A percentile compares a stretch with the other conserved stretches of the same genome.
Evolutionary conservation across 2,329 filamentous ascomycete species (phyloP).

Genomic region (Diaporthe sp.): DNA sequence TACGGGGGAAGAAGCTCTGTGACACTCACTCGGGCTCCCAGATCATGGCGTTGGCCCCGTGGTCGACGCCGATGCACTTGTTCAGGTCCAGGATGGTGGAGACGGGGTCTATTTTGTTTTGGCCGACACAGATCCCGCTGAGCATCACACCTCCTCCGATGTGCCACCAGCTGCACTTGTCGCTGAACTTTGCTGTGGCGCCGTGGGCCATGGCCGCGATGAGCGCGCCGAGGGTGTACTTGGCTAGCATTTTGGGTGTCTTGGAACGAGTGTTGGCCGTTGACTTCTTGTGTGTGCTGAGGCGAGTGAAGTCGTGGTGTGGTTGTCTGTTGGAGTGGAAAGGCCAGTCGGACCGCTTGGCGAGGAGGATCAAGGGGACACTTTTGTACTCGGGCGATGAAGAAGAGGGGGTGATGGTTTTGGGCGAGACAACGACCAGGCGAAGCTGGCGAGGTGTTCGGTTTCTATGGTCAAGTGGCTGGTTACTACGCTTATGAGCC

Average conservation of each 20-base stretch:
- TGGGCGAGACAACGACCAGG: background rate
- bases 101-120: no score
- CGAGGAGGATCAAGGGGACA: background rate
- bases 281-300: background rate
- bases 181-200: constrained; percentile 4
- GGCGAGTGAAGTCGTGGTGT: background rate
- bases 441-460: background rate
- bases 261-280: background rate
- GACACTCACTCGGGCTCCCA: constrained; percentile 10
- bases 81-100: constrained; percentile 21
- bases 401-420: background rate
- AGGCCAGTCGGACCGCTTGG: background rate
- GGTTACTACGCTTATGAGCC: background rate
- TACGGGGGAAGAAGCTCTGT: no score
- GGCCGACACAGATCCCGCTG: background rate
- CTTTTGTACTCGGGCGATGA: background rate
- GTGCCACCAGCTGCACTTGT: constrained; percentile 15
- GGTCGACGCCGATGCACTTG: constrained; percentile 30
- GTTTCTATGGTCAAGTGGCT: no score
- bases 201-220: background rate
- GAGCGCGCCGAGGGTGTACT: background rate
- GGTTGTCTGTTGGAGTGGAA: no score
- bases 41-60: background rate
- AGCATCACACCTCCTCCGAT: background rate
- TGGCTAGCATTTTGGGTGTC: background rate